Base-by-base conservation (phyloP, 345 rosid species). In the Aegle marmelos region DNA sequence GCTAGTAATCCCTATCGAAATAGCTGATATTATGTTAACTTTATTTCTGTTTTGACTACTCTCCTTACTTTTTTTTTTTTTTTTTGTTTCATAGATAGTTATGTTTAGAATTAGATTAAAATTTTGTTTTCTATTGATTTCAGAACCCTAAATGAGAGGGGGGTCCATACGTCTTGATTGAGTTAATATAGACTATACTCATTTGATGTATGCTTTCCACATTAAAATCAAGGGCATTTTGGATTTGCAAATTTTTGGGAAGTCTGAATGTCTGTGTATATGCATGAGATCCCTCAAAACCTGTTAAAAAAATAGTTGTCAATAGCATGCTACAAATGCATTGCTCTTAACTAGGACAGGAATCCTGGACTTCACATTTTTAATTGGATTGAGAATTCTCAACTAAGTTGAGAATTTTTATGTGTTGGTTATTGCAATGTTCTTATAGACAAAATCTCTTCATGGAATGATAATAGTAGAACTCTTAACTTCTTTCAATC, bases 1-100 rank as follows among this genome's bases (percentile, higher is more conserved):
- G 82, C 79, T 67, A 71, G 34, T 82, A 78, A 78, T 27, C 36
- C 60, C 8, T 37, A 60, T 66, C 8, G 2, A 45, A 59, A 45
- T 76, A 54, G 9, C 41, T 30, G 48, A 48, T 21, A 41, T 48
- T 30, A 22, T 22, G 25, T 6, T n/a, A 63, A 28, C 48, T n/a
- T 13, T 39, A 45, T 30, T 68, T 34, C 33, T 34, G 33, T 27
- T 53, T 10, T 3, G 9, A 4, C 36, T 14, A 37, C 27, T 54
- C 27, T 6, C 7, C 10, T 34, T 37, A 37, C 33, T 54, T 2
- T 19, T 31, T 53, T 4, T 39, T 65, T 45, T 17, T 3, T 54
- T 2, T 19, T 31, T 53, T 4, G 28, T 65, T 45, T 17, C 9
- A 65, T 66, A 34, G 71, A 33, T 76, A 66, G 65, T 21, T 54